A percentile compares a stretch with the other conserved stretches of the same genome.
These are phyloP conservation scores for Saccharomycopsis capsularis DNA, from an alignment of 805 yeast genomes.

Conservation along the genomic window DNA sequence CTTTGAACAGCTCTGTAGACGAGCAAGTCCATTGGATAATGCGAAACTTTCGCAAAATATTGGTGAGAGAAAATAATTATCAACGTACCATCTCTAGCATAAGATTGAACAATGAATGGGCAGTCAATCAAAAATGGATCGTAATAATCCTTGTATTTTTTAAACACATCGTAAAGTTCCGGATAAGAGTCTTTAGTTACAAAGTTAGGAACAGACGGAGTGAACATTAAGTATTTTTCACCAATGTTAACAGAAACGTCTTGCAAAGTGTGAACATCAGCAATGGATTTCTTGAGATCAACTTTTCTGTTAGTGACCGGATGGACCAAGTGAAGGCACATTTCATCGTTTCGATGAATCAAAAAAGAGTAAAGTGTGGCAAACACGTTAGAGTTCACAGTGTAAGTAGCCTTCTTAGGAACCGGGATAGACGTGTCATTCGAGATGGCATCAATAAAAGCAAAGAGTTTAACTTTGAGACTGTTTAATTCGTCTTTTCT, in stretches of 20 bases:
- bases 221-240: slow-evolving; percentile 49
- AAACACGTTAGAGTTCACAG: slow-evolving; percentile 5
- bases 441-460: slow-evolving; percentile 10
- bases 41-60: slow-evolving; percentile 28
- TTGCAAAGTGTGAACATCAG: slow-evolving; percentile 9
- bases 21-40: slow-evolving; percentile 25
- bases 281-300: not conserved
- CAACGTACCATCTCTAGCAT: slow-evolving; percentile 67
- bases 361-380: slow-evolving; percentile 10
- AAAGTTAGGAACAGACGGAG: slow-evolving; percentile 48
- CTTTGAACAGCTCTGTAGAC: slow-evolving; percentile 58
- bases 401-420: not conserved
- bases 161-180: slow-evolving; percentile 67
- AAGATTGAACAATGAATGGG: slow-evolving; percentile 52
- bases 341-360: slow-evolving; percentile 15
- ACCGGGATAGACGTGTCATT: not conserved
- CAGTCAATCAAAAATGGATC: slow-evolving; percentile 36
- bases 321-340: slow-evolving; percentile 9
- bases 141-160: slow-evolving; percentile 46
- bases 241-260: slow-evolving; percentile 43
- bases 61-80: slow-evolving; percentile 47
- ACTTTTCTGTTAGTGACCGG: slow-evolving; percentile 1
- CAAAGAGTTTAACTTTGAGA: slow-evolving; percentile 24
- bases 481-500: slow-evolving; percentile 35
- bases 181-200: slow-evolving; percentile 43